Base-by-base conservation (phyloP, 768 basidiomycete species). In the Macrolepiota fuliginosa region DNA sequence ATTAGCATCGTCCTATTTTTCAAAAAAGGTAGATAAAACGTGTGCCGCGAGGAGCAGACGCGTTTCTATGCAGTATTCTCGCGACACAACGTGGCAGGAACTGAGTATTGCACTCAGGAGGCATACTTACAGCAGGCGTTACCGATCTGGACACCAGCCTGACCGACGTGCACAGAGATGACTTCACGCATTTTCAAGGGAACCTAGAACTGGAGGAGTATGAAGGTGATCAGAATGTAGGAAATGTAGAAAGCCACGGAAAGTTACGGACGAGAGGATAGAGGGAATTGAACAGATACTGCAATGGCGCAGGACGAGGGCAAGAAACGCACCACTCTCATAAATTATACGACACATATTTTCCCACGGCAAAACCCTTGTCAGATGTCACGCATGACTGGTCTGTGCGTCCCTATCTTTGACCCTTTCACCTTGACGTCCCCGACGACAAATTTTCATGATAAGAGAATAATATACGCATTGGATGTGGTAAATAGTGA, bases 121-220 rank as follows among this genome's bases (percentile, higher is more conserved):
- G 66, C 64, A 66, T 61, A 90, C 92, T 83, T 79, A 94, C 96
- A 97, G 80, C 95, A 99, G 73, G 97, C 96, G 77, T 98, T 98
- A 72, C 96, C 96, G 71, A 94, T 92, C 82, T 94, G 92, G 69
- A 92, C 90, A 88, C 94, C 95, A 72, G 96, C 97, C 82, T 99
- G 97, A 72, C 96, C 96, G 74, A 98, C 96, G 79, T 98, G 94
- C 73, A 98, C 84, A 68, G 94, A 96, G 82, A 97, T 96, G 77
- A 98, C 95, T 90, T 93, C 91, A 83, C 91, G 90, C 91, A 93
- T 93, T 76, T 70, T 71, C 42, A 66, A 63, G 68, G 65, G 39
- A 27, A 47, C 42, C 40, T 42, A 65, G 52, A 50, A 62, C 73
- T 77, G 54, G 29, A 39, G 24, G 50, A 15, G 35, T 19, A 53